Conservation (phyloP, 2,329 filamentous ascomycete species). For the Aspergillus japonicus region DNA sequence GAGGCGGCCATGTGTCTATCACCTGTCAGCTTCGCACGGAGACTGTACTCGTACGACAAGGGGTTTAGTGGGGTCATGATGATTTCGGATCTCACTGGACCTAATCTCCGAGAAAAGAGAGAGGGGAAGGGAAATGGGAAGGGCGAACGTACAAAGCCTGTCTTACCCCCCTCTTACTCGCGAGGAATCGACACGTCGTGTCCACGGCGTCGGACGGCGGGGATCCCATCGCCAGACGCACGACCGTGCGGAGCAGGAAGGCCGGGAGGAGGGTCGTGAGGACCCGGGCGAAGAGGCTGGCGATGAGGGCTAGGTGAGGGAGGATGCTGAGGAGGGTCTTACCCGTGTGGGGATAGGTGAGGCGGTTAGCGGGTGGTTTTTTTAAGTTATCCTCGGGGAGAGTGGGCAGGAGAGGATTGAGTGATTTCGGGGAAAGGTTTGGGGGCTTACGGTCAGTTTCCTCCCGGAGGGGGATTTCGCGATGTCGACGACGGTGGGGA, state of each 20-base stretch:
- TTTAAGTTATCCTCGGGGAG: too few relatives aligned
- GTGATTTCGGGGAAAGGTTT: neutral
- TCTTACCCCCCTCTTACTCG: constrained; percentile 49
- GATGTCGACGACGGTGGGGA: constrained; percentile 73
- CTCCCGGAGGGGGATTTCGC: constrained; percentile 61
- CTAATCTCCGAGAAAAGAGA: neutral
- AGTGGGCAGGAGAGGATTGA: too few relatives aligned
- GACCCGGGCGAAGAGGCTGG: constrained; percentile 41
- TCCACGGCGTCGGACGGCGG: constrained; percentile 41
- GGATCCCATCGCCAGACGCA: constrained; percentile 45
- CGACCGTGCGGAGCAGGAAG: constrained; percentile 39
- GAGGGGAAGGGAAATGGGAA: neutral
- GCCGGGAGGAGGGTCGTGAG: constrained; percentile 46
- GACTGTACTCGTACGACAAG: too few relatives aligned
- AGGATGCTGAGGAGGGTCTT: constrained; percentile 35
- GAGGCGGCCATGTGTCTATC: constrained; percentile 55
- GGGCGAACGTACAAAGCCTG: constrained; percentile 51
- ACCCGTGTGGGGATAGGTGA: neutral
- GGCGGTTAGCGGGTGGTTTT: neutral
- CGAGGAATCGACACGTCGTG: constrained; percentile 53
- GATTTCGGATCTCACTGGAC: too few relatives aligned
- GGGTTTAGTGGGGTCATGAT: too few relatives aligned
- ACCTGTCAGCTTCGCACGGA: neutral
- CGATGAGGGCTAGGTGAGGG: constrained; percentile 39
- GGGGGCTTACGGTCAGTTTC: constrained; percentile 45